Evolutionary conservation across 108 stramenopile genomes (phyloP), one percentile per base, ranked within the genome.

Genomic region (Hondaea fermentalgiana): DNA sequence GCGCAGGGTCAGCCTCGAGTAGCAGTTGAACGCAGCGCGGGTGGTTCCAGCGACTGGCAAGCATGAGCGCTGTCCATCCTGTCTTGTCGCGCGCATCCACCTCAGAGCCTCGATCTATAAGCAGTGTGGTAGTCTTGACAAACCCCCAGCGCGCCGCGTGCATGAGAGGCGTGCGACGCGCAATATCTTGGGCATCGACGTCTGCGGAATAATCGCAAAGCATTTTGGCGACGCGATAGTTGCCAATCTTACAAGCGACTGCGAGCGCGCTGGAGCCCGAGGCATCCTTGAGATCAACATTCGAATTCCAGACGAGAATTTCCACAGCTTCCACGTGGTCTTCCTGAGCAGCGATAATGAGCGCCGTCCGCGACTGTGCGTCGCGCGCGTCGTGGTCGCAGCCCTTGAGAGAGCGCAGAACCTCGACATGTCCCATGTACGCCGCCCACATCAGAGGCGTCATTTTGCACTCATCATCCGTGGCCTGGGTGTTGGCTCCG

Each of bases 91-190:
- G 45, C 17, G 45, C 45, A 83, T 83, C 76, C 6, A 83, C 51
- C 0, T 83, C 76, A 12, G 76, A 43, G 3, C 76, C 76, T 8
- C 76, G 76, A 12, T 83, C 51, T 14, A 83, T 83, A 8, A 83
- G 51, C 6, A 83, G 51, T 3, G 45, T 12, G 28, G 28, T 23
- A 8, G 51, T 83, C 51, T 83, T 83, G n/a, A 35, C 51, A 23
- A 53, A 53, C 10, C 76, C 76, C 76, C 76, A 83, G 49, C 76
- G 76, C 49, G 76, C 76, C 12, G 76, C 76, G 51, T 83, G 76
- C 76, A 83, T 83, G 23, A 83, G 28, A 43, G 76, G 76, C 45
- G 76, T 83, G 25, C 76, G 76, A 17, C 76, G 76, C 45, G 23
- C 51, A 53, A 53, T 53, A 45, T 83, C 76, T 23, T 53, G 45